Conservation (phyloP, 2,329 filamentous ascomycete genomes). For the Kalmusia sp. region DNA sequence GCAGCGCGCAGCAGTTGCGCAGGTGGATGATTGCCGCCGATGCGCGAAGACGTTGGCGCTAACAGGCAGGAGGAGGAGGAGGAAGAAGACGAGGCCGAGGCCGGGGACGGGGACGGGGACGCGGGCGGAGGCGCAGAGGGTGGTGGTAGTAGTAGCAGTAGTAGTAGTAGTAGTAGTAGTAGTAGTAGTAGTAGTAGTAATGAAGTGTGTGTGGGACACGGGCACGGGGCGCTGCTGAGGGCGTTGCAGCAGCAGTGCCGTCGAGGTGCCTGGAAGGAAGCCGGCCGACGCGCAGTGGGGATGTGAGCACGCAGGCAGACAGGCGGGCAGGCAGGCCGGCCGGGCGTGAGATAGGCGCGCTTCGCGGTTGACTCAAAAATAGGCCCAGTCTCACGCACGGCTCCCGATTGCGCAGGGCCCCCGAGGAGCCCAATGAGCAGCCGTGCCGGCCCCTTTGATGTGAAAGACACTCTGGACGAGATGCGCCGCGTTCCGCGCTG, state of each 20-base stretch:
- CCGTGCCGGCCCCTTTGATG: not conserved
- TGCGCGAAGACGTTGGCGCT: not conserved
- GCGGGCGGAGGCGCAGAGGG: not conserved
- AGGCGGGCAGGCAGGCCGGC: conserved; percentile 21
- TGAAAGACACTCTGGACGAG: conserved; percentile 1
- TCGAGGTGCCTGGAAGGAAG: not conserved
- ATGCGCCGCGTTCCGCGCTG: conserved; percentile 27
- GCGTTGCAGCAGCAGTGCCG: not conserved
- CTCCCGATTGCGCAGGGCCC: not conserved
- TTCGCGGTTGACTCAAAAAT: conserved; percentile 36
- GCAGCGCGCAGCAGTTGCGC: not conserved
- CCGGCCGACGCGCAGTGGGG: conserved; percentile 23
- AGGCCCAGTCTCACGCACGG: conserved; percentile 15
- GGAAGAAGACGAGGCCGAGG: not conserved
- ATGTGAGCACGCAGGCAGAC: no score
- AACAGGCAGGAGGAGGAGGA: not conserved
- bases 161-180: not conserved
- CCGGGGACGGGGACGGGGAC: not conserved
- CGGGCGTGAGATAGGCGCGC: conserved; percentile 16
- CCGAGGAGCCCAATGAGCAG: conserved; percentile 15
- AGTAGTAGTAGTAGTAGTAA: not conserved
- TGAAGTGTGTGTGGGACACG: not conserved
- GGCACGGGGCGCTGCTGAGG: conserved; percentile 2
- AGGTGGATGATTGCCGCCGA: not conserved
- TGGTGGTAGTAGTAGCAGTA: not conserved